These are phyloP conservation scores for Auriscalpium orientale DNA, from an alignment of 768 basidiomycete genomes.

Conservation along the genomic window DNA sequence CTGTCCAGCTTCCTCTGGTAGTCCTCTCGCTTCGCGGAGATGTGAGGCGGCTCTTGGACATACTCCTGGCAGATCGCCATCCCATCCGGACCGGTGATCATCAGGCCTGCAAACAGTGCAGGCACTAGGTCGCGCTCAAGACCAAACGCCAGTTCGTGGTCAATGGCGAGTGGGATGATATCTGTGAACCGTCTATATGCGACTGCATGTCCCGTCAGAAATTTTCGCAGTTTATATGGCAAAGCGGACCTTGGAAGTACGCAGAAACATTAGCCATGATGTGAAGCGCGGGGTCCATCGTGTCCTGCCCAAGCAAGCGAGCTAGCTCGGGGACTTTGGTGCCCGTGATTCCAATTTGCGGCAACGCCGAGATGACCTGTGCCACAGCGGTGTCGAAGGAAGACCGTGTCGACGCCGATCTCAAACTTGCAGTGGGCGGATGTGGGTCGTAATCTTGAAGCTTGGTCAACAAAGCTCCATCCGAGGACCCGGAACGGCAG, in stretches of 20 bases:
- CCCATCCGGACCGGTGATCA: constrained; percentile 38
- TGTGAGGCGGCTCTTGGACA: constrained; percentile 36
- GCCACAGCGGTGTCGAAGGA: constrained; percentile 15
- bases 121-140: constrained; percentile 31
- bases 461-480: not conserved
- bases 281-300: constrained; percentile 42
- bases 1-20: constrained; percentile 41
- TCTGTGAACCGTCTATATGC: constrained; percentile 52
- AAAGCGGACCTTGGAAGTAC: constrained; percentile 56
- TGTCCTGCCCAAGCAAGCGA: constrained; percentile 40
- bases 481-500: constrained; percentile 3
- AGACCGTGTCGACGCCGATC: constrained; percentile 7
- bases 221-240: not conserved
- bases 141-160: constrained; percentile 45
- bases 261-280: constrained; percentile 68
- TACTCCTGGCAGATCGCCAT: constrained; percentile 37
- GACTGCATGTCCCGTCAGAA: constrained; percentile 22
- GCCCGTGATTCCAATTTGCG: constrained; percentile 31
- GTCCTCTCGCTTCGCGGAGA: constrained; percentile 36
- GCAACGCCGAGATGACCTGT: constrained; percentile 28
- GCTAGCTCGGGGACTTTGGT: constrained; percentile 34
- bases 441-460: not conserved
- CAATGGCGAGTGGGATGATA: constrained; percentile 46
- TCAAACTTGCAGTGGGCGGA: not conserved
- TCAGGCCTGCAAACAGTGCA: constrained; percentile 36